Conservation (phyloP, 441 rosid genomes). For the Syzygium syzygioides region DNA sequence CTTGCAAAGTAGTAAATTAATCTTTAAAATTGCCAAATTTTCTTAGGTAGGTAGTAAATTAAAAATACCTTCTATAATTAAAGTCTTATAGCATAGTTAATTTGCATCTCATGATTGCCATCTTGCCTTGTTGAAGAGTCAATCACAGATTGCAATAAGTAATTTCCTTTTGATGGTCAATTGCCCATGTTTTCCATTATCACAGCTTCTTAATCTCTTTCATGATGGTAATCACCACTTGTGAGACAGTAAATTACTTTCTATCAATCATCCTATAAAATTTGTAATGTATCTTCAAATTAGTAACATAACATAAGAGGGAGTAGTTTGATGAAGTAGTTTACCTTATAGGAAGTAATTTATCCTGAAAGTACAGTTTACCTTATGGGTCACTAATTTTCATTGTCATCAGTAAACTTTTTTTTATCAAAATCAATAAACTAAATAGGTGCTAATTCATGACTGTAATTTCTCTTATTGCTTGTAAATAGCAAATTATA, state of each 20-base stretch:
- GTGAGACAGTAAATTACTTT: not conserved
- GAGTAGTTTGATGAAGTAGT: not conserved
- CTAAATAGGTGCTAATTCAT: not conserved
- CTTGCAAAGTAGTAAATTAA: not conserved
- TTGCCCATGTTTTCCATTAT: not conserved
- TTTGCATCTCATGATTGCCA: not conserved
- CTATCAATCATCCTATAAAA: not conserved
- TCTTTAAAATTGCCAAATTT: not conserved
- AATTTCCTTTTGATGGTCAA: not conserved
- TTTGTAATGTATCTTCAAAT: not conserved
- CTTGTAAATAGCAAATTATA: not conserved
- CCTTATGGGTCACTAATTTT: not conserved
- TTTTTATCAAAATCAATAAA: not conserved
- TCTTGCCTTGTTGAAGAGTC: not conserved
- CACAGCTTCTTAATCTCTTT: not conserved
- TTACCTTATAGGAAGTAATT: not conserved
- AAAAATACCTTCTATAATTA: not conserved
- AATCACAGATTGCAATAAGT: not conserved
- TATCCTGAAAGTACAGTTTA: not conserved
- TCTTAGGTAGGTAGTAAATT: not conserved
- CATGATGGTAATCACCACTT: no score
- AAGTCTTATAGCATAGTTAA: not conserved
- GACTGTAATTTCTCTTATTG: not conserved
- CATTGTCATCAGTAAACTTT: not conserved
- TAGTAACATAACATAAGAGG: not conserved